phyloP scores from a whole-genome alignment of 2,329 filamentous ascomycete genomes.

The Aspergillus novoparasiticus region DNA sequence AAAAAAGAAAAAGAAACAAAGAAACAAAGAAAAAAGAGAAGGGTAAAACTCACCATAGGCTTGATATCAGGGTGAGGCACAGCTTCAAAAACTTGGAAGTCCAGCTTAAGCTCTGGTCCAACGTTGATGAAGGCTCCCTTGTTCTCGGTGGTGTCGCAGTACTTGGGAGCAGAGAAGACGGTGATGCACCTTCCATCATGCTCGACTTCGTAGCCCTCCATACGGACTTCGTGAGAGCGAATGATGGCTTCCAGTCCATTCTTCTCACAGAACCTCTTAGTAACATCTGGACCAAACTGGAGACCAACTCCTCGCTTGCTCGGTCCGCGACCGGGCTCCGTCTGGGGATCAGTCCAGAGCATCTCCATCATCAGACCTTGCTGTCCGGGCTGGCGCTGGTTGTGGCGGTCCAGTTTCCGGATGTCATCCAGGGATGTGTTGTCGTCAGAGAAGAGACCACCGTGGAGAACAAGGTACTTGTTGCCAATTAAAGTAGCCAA shows the following conservation, averaged over 20 bases:
- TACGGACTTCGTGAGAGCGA: conserved; percentile 94
- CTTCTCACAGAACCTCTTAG: conserved; percentile 93
- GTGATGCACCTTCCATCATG: conserved; percentile 96
- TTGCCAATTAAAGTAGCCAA: conserved; percentile 87
- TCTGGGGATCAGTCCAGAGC: conserved; percentile 97
- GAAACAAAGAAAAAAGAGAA: neutral
- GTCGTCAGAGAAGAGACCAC: conserved; percentile 92
- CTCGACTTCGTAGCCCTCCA: conserved; percentile 99
- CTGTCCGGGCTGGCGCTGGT: conserved; percentile 90
- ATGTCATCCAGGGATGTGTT: conserved; percentile 91
- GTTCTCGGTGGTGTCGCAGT: conserved; percentile 97
- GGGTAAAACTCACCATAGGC: conserved; percentile 67
- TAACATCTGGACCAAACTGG: conserved; percentile 96
- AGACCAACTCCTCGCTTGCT: conserved; percentile 96
- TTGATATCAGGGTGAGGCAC: conserved; percentile 95
- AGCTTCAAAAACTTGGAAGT: conserved; percentile 92
- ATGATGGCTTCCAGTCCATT: conserved; percentile 95
- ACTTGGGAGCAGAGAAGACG: conserved; percentile 95
- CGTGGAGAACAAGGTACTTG: conserved; percentile 91
- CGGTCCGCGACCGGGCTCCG: conserved; percentile 79
- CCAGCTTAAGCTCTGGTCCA: conserved; percentile 84
- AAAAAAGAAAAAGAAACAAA: no score
- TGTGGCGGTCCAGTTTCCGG: conserved; percentile 85
- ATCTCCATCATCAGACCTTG: conserved; percentile 99
- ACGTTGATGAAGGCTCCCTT: conserved; percentile 99